A percentile compares a stretch with the other conserved stretches of the same genome.
Conservation (phyloP, 129 eudicot genomes). For the Cynara cardunculus region DNA sequence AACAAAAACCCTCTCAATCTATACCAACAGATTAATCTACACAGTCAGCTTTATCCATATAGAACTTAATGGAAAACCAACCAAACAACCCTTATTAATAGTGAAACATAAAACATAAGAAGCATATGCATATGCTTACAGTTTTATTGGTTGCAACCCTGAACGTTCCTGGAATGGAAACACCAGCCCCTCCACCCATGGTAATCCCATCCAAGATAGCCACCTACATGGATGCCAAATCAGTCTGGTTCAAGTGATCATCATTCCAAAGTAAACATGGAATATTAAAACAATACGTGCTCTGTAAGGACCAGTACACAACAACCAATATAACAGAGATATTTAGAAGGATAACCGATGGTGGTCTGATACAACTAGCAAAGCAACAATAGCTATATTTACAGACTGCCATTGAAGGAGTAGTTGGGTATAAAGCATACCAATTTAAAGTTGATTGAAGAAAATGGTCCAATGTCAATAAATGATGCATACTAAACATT, state of each 20-base stretch:
- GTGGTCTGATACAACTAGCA: background rate
- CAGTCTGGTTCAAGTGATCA: background rate
- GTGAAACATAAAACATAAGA: background rate
- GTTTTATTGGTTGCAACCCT: slow-evolving; percentile 92
- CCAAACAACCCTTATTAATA: background rate
- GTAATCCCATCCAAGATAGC: slow-evolving; percentile 86
- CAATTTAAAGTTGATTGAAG: background rate
- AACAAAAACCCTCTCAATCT: no score
- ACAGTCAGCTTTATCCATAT: no score
- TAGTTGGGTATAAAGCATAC: background rate
- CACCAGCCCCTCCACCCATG: slow-evolving; percentile 94
- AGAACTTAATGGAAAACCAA: no score
- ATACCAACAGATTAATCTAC: no score
- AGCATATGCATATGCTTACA: slow-evolving; percentile 29
- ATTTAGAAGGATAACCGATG: background rate
- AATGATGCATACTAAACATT: no score
- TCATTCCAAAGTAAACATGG: background rate
- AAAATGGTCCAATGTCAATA: background rate
- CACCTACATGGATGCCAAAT: slow-evolving; percentile 54
- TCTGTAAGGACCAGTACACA: background rate
- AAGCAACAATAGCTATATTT: background rate
- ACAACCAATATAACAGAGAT: background rate
- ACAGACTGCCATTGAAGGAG: background rate
- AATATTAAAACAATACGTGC: background rate
- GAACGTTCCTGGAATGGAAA: slow-evolving; percentile 86